Conservation (phyloP, 2,329 filamentous ascomycete species). For the Aspergillus niger region DNA sequence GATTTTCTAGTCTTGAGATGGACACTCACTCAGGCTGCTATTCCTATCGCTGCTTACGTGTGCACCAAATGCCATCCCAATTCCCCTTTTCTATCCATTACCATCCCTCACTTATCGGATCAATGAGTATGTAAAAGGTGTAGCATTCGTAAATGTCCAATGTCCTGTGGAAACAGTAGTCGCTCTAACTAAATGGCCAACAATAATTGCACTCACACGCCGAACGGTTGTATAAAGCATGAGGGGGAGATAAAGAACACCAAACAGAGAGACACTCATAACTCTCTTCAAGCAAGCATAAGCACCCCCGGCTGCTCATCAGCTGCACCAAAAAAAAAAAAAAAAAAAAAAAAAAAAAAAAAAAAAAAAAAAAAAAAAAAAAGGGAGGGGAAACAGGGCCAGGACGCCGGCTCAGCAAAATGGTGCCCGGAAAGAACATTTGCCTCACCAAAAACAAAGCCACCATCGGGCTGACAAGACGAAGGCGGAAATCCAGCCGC, state of each 20-base stretch:
- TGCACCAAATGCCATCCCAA: background rate
- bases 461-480: background rate
- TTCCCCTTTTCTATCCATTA: background rate
- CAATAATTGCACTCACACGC: background rate
- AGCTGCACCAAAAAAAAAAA: background rate
- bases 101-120: background rate
- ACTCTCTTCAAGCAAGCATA: background rate
- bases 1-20: too few relatives aligned
- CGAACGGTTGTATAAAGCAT: background rate
- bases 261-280: background rate
- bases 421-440: background rate
- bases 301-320: background rate
- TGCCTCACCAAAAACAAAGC: background rate
- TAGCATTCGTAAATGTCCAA: background rate
- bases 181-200: background rate
- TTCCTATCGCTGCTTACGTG: background rate
- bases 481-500: slow-evolving; percentile 3
- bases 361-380: background rate
- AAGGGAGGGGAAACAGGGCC: background rate
- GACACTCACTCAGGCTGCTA: too few relatives aligned
- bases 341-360: background rate
- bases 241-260: background rate
- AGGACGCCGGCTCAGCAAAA: slow-evolving; percentile 13
- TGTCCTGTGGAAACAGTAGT: background rate
- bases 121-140: too few relatives aligned